Evolutionary conservation across 192 early-diverging fungal genomes (phyloP), one percentile per base, ranked within the genome.

Genomic region (Powellomyces hirtus): DNA sequence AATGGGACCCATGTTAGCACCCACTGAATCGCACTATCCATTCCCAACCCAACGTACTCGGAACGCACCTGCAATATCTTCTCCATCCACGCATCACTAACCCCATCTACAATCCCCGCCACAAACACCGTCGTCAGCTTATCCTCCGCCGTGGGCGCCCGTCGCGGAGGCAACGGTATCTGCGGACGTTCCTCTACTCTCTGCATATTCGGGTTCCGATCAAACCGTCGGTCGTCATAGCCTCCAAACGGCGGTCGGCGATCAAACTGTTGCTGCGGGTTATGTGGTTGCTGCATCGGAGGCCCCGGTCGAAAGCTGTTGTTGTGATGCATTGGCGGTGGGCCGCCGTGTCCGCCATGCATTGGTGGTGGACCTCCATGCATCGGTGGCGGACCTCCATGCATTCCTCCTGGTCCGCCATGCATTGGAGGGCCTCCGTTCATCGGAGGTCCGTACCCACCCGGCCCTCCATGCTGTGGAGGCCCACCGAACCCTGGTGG

Each of bases 81-180:
- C 59, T 88, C 84, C 64, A 92, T 89, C 74, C 79, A 83, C 4
- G 65, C 79, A 65, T 92, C 89, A 35, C 70, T 79, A 11, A 91
- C 78, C 0, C 89, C 90, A 18, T 88, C 81, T 1, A 87, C 75
- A 60, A 91, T 92, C 3, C 79, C 79, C 31, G 85, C 86, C 49
- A 92, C 84, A 69, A 89, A 92, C 7, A 91, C 59, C 7, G 88
- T 90, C 16, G 84, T 86, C 44, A 89, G 73, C 66, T 88, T 90
- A 26, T 88, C 86, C 24, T 77, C 77, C n/a, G 56, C 57, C 0
- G 60, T 55, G 16, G 71, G 64, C 8, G 38, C 49, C 51, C 16
- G 31, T 24, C 37, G 64, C 14, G 51, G 20, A 16, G 62, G 51
- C 51, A 53, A 18, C 16, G 24, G 51, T 26, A 18, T 10, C 16